Base-by-base conservation (phyloP, 2,329 filamentous ascomycete genomes). In the Neofusicoccum kwambonambiense region DNA sequence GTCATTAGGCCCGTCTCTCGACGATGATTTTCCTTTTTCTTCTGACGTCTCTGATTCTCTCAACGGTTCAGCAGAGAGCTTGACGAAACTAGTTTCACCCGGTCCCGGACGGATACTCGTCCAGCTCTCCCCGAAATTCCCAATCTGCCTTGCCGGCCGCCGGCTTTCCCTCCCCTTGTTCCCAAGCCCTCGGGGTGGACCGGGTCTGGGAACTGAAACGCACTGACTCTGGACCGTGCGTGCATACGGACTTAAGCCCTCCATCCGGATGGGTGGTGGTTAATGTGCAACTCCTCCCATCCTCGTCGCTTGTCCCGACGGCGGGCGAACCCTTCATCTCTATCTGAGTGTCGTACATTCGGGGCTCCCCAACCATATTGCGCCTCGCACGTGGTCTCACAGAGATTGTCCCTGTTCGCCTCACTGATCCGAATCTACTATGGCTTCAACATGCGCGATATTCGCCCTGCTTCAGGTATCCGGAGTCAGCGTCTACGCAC, bases 161-260 rank as follows among this genome's bases (percentile, higher is more conserved):
- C 42, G 41, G 42, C 56, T 35, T 19, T 27, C 27, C 27, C 17
- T 47, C 39, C 56, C 54, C 54, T 42, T 44, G 54, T 44, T 45
- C n/a, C 39, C 56, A 60, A 22, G 56, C 56, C 56, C 9, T 45
- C 56, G 56, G 56, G 34, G 56, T 60, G 56, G 56, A 15, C 56
- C 56, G 56, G 56, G 56, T n/a, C n/a, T 47, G 42, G 56, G 34
- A 47, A 47, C 27, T 45, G 56, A 45, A 37, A 60, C 56, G 56
- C 56, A 60, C 56, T 47, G 56, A 49, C 42, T 31, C 39, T 37
- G n/a, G 56, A 31, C 56, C 42, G 56, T 60, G 56, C 56, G 56
- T 60, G 31, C 56, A 60, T 45, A 60, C 56, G 56, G 56, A 60
- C 42, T 60, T 60, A 60, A 60, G 56, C 56, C 42, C 41, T 37